phyloP scores from a whole-genome alignment of 176 grass and related monocot species.

The Oryza nivara region DNA sequence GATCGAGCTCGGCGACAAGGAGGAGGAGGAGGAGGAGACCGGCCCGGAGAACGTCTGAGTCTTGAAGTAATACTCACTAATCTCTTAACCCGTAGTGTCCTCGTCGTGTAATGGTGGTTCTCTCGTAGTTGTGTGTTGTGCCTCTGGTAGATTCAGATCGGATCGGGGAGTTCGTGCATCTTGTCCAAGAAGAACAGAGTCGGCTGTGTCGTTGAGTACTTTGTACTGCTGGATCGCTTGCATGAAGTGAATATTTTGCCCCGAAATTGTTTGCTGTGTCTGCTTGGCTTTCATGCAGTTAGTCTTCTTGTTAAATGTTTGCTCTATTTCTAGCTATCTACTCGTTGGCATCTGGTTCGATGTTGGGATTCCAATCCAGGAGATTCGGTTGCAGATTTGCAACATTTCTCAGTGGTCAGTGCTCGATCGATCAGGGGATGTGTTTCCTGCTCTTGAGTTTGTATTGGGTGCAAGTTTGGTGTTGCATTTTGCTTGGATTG shows the following conservation, averaged over 20 bases:
- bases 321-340: too few relatives aligned
- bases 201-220: not conserved
- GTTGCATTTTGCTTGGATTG: not conserved
- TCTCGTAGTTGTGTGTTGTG: not conserved
- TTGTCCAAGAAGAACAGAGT: slow-evolving; percentile 20
- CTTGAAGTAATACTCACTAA: not conserved
- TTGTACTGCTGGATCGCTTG: slow-evolving; percentile 10
- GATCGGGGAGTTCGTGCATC: not conserved
- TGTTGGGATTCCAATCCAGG: too few relatives aligned
- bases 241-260: slow-evolving; percentile 1
- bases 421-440: too few relatives aligned
- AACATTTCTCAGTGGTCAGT: too few relatives aligned
- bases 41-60: not conserved
- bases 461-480: too few relatives aligned
- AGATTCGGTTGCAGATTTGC: too few relatives aligned
- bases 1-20: not conserved
- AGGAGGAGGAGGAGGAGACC: not conserved
- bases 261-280: not conserved
- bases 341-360: too few relatives aligned
- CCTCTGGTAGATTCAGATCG: not conserved
- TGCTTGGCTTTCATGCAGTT: not conserved
- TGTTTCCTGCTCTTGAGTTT: too few relatives aligned
- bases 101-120: not conserved
- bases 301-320: too few relatives aligned
- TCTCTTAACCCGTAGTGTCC: not conserved